Evolutionary conservation across 257 asterid species (phyloP).

Genomic region (Nicotiana sylvestris): DNA sequence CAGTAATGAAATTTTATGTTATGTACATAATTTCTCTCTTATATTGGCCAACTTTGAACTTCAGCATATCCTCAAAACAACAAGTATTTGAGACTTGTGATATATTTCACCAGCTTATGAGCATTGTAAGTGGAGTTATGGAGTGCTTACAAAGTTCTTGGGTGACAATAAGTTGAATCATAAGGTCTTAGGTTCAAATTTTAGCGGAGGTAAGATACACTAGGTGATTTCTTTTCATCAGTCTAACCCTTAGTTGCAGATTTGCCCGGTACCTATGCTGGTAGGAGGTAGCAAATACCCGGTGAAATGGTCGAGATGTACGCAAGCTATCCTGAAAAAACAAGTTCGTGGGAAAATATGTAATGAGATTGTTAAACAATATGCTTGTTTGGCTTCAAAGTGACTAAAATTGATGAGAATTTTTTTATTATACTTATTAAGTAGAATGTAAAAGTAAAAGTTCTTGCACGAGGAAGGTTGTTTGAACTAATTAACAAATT

Average conservation of each 20-base stretch:
- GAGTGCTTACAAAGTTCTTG: not conserved
- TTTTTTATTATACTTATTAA: not conserved
- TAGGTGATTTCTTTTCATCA: too few relatives aligned
- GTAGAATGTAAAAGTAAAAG: not conserved
- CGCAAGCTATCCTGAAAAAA: too few relatives aligned
- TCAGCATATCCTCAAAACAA: not conserved
- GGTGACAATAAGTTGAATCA: too few relatives aligned
- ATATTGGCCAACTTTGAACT: not conserved
- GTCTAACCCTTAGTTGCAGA: too few relatives aligned
- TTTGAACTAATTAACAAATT: not conserved
- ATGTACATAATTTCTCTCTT: not conserved
- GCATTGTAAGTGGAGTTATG: not conserved
- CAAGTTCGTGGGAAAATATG: not conserved
- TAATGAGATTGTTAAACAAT: not conserved
- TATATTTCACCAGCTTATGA: not conserved
- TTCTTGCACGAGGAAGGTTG: not conserved
- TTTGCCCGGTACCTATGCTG: too few relatives aligned
- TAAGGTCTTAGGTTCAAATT: too few relatives aligned
- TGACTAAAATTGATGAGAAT: not conserved
- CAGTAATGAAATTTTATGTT: not conserved
- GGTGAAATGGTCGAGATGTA: too few relatives aligned
- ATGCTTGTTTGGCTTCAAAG: not conserved
- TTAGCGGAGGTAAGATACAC: too few relatives aligned
- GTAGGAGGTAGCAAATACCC: too few relatives aligned
- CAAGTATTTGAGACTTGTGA: not conserved